These are phyloP conservation scores for Triticum aestivum DNA, from an alignment of 176 grass and related monocot genomes.

Conservation along the genomic window IWGSC_CS_RefSeq_v2.1 NC_057807.1:9381552-9382051, in stretches of 20 bases:
- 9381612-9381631: not conserved
- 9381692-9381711: not conserved
- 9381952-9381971: conserved; percentile 25
- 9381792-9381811: not conserved
- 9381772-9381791: not conserved
- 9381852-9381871: not conserved
- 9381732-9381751: conserved; percentile 2
- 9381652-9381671: not conserved
- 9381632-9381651: not conserved
- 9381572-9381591: not conserved
- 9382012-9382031: conserved; percentile 14
- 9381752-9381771: not conserved
- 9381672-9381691: not conserved
- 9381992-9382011: not conserved
- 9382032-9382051: not conserved
- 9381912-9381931: not conserved
- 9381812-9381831: not conserved
- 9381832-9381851: not conserved
- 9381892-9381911: not conserved
- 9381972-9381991: not conserved
- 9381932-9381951: conserved; percentile 25
- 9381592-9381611: conserved; percentile 20
- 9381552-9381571: not conserved
- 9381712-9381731: conserved; percentile 20
- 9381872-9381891: conserved; percentile 13